Base-by-base conservation (phyloP, 257 asterid genomes). In the Solanum chiquidenum region DNA sequence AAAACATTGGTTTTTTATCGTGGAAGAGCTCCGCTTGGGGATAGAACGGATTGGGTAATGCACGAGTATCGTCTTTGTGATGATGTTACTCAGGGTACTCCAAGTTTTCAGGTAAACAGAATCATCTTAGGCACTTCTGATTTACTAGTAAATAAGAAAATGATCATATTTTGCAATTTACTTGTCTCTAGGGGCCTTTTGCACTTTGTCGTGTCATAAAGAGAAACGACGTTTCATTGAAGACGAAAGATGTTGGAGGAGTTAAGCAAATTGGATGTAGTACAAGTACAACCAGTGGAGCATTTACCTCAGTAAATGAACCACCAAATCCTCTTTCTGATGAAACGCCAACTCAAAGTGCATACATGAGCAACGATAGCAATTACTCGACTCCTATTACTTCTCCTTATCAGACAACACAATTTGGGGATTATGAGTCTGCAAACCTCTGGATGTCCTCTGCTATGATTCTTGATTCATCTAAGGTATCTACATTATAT, bases 31-130 rank as follows among this genome's bases (percentile, higher is more conserved):
- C 94, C 94, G 7, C 89, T 90, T 1, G 94, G 94, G 87, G 91
- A 92, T 86, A 91, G 94, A 87, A 90, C 93, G 1, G 92, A 90
- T 85, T 92, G 94, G 94, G 90, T 92, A 37, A 92, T 92, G 94
- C 93, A 92, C 7, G 94, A 92, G 58, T 92, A 92, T 76, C 94
- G 94, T n/a, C 91, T 92, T 9, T 88, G 89, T 68, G 93, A 92
- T 44, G 93, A 89, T 88, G 92, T 89, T 75, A 88, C 92, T 29
- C 87, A 84, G 31, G 77, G 35, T 46, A 34, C 77, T 62, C 75
- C 75, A 14, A 84, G 37, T 35, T 84, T 68, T 23, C 75, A 84
- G 87, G 87, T 58, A 84, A 68, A 62, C 33, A 60, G 10, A 68
- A 84, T 58, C 21, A 13, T 84, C 72, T 84, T 11, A 55, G 71